Evolutionary conservation across 2,329 filamentous ascomycete genomes (phyloP).

Genomic region (Aureobasidium sp.): DNA sequence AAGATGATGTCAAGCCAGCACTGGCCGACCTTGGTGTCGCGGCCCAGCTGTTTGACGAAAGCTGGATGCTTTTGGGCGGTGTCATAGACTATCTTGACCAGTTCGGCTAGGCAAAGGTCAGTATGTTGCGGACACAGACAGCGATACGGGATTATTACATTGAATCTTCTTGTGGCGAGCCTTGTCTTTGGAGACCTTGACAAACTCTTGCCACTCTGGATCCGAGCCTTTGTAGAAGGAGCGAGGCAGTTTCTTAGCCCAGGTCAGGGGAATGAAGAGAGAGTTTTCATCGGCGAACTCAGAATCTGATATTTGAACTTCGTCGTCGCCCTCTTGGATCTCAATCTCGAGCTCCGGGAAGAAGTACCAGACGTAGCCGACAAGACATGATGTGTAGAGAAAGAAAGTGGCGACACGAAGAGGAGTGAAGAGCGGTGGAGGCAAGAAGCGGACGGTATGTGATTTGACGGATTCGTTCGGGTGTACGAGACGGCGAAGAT

Average conservation of each 20-base stretch:
- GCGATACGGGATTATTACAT: slow-evolving; percentile 20
- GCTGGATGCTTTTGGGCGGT: slow-evolving; percentile 26
- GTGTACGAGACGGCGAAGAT: not conserved
- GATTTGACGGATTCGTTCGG: not conserved
- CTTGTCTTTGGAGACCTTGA: slow-evolving; percentile 38
- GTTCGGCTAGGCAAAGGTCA: slow-evolving; percentile 23
- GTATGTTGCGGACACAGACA: not conserved
- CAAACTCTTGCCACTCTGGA: slow-evolving; percentile 48
- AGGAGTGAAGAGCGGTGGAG: slow-evolving; percentile 29
- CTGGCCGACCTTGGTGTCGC: slow-evolving; percentile 34
- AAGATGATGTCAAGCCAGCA: slow-evolving; percentile 44
- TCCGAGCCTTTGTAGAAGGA: slow-evolving; percentile 45
- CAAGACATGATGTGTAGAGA: slow-evolving; percentile 21
- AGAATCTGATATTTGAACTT: slow-evolving; percentile 27
- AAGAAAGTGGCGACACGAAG: slow-evolving; percentile 21
- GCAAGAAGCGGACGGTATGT: slow-evolving; percentile 32
- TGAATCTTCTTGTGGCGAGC: slow-evolving; percentile 34
- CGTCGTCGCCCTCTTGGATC: slow-evolving; percentile 21
- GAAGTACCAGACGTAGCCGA: slow-evolving; percentile 21
- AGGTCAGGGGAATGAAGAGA: slow-evolving; percentile 44
- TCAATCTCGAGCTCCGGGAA: slow-evolving; percentile 25
- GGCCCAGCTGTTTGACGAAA: slow-evolving; percentile 30
- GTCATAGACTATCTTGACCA: slow-evolving; percentile 31
- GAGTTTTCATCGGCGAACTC: slow-evolving; percentile 30
- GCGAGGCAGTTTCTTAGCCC: slow-evolving; percentile 34